Evolutionary conservation across 352 stramenopile genomes (phyloP), one percentile per base, ranked within the genome.

Genomic region (Phytophthora citricola): DNA sequence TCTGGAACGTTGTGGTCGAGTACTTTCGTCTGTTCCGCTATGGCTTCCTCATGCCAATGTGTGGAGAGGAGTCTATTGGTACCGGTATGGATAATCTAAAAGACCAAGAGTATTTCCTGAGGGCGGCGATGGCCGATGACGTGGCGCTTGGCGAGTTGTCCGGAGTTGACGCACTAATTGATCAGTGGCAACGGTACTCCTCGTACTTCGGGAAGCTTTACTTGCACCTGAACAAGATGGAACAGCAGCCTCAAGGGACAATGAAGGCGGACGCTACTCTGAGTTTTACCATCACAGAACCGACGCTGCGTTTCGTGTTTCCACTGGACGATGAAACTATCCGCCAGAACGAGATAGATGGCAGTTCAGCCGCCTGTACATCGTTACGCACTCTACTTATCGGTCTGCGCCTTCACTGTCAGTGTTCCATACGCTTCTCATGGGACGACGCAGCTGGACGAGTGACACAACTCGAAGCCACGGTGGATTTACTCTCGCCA

Each of bases 161-260:
- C 1, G 72, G 64, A 0, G 24, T 61, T 5, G 54, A 75, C 5
- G 41, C 32, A 1, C 14, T 69, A 9, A 54, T 75, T 11, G 34
- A 76, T 5, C 73, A 81, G 34, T 81, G 69, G 61, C 64, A 64
- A 24, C 55, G 44, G n/a, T 74, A 77, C 44, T 76, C 69, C 12
- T 51, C 34, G 1, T 64, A 17, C 36, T 65, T 68, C 27, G 62
- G 48, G 10, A 62, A 56, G 8, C 63, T 83, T 1, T 47, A 64
- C 22, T 62, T 78, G 31, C 53, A 75, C 22, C 43, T 73, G 45
- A 41, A 71, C 24, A 8, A 45, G 2, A 69, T 84, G 58, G 67
- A 69, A 26, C n/a, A 57, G 10, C 34, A 63, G 32, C 32, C 49
- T 29, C 8, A 45, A 3, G 58, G 45, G 5, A 17, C 14, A 20